Evolutionary conservation across 371 early-diverging fungal species (phyloP).

Genomic region (Actinomortierella wolfii): DNA sequence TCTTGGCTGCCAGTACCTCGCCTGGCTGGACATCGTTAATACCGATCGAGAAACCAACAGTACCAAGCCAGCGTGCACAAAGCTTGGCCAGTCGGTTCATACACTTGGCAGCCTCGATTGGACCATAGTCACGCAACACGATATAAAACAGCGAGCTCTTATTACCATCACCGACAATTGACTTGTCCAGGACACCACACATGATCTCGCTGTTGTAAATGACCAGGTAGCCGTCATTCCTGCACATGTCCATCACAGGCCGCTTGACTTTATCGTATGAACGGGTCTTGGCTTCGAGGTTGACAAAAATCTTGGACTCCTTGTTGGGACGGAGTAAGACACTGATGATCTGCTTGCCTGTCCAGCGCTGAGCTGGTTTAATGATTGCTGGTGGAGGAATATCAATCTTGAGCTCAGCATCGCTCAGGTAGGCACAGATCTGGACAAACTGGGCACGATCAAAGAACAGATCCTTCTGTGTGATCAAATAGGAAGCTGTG

Average conservation of each 20-base stretch:
- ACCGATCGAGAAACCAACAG: slow-evolving; percentile 96
- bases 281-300: slow-evolving; percentile 88
- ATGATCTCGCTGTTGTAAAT: slow-evolving; percentile 94
- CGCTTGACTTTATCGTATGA: slow-evolving; percentile 70
- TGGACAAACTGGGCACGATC: slow-evolving; percentile 93
- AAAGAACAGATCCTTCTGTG: slow-evolving; percentile 94
- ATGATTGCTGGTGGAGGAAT: slow-evolving; percentile 94
- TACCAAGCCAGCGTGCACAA: slow-evolving; percentile 90
- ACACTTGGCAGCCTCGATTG: slow-evolving; percentile 83
- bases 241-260: slow-evolving; percentile 77
- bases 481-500: slow-evolving; percentile 94
- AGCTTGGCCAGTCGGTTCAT: slow-evolving; percentile 97
- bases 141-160: slow-evolving; percentile 94
- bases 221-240: slow-evolving; percentile 88
- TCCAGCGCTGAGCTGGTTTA: slow-evolving; percentile 75
- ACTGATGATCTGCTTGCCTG: slow-evolving; percentile 80
- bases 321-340: slow-evolving; percentile 89
- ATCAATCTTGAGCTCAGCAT: slow-evolving; percentile 81
- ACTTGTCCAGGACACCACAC: slow-evolving; percentile 96
- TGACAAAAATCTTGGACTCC: slow-evolving; percentile 70
- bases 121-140: slow-evolving; percentile 92
- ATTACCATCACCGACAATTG: slow-evolving; percentile 96
- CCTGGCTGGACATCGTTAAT: slow-evolving; percentile 98
- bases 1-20: slow-evolving; percentile 71
- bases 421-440: slow-evolving; percentile 85